A percentile compares a stretch with the other conserved stretches of the same genome.
These are phyloP conservation scores for Botrytis pseudocinerea DNA, from an alignment of 2,329 filamentous ascomycete genomes.

Conservation along the genomic window DNA sequence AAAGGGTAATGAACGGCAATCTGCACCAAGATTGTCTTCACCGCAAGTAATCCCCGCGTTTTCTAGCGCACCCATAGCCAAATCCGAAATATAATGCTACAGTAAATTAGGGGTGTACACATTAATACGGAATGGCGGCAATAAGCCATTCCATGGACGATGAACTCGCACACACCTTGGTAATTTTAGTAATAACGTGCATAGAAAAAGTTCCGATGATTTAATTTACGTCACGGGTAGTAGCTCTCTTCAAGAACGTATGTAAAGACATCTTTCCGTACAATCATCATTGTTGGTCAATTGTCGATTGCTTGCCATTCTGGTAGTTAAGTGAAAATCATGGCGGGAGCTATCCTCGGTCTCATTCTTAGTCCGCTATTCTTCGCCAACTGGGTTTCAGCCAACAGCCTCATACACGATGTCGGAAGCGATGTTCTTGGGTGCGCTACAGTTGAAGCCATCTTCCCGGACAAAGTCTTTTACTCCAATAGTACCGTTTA, in stretches of 20 bases:
- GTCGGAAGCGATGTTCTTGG: background rate
- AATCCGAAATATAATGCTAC: background rate
- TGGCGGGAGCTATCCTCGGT: background rate
- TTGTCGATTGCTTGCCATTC: slow-evolving; percentile 1
- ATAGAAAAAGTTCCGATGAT: background rate
- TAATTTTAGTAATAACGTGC: background rate
- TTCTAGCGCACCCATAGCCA: background rate
- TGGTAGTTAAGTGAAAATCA: background rate
- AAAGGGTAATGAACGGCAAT: background rate
- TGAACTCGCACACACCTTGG: background rate
- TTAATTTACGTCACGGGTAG: background rate
- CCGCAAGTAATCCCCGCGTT: background rate
- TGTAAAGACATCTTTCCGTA: background rate
- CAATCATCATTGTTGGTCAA: background rate
- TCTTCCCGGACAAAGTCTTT: background rate
- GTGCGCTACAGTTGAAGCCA: background rate
- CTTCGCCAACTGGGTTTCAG: background rate
- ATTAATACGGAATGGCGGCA: background rate
- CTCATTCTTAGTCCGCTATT: background rate
- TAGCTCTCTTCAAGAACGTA: background rate
- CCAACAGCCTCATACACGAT: background rate
- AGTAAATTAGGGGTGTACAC: background rate
- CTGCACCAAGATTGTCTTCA: background rate
- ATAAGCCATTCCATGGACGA: background rate
- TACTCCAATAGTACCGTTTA: background rate